Base-by-base conservation (phyloP, 2,329 filamentous ascomycete species). In the Trichoderma semiorbis region DNA sequence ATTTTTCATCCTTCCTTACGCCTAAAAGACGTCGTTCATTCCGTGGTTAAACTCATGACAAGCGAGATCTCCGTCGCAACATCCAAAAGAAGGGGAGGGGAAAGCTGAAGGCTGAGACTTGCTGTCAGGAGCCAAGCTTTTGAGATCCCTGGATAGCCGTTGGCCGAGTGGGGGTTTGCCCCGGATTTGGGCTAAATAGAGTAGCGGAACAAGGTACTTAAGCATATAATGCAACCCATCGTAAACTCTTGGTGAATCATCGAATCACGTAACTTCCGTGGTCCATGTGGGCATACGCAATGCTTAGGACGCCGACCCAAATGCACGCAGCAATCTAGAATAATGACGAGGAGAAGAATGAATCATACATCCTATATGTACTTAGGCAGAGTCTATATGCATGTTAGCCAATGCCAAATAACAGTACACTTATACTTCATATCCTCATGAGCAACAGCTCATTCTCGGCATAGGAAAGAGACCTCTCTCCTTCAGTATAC, bases 141-240 rank as follows among this genome's bases (percentile, higher is more conserved):
- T 12, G 39, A 28, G 43, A 53, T 50, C 18, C 34, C 26, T 24
- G 61, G 39, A 34, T 43, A 68, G 65, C 21, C 65, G 32, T 21
- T 21, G 16, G 53, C 6, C 4, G 21, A 55, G 50, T 43, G 50
- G 30, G 36, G 36, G 3, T 24, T 43, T 67, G 57, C 36, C 65
- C 55, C 65, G 32, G 50, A 68, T 28, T 43, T 39, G 65, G 65
- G 47, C 39, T 58, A 58, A 47, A 63, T 63, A 47, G 61, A 63
- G 61, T 63, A 47, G 61, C 43, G 43, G n/a, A 50, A 50, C 12
- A 50, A 24, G 11, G n/a, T 24, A 21, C 11, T 53, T 53, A 53
- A 53, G 47, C 47, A 53, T 50, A 63, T 10, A 63, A 63, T 47
- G 60, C 24, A 12, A 47, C 36, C 36, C 36, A 28, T 63, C n/a